Base-by-base conservation (phyloP, 805 yeast genomes). In the Candida ficus region DNA sequence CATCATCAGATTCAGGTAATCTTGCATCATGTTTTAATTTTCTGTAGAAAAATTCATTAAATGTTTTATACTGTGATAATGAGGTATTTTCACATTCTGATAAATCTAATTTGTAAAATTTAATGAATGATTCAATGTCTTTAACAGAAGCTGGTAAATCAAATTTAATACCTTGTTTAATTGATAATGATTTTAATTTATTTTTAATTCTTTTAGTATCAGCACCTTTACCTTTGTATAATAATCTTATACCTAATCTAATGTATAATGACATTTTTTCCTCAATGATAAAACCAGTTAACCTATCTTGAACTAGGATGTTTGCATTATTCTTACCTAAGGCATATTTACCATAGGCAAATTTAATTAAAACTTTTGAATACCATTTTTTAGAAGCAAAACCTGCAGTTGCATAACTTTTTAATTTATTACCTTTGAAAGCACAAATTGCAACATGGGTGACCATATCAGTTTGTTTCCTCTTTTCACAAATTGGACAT, bases 231-330 rank as follows among this genome's bases (percentile, higher is more conserved):
- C 95, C 91, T 52, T 81, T 78, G 61, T 91, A 91, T 3, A 91
- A 65, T 33, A 91, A 62, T 33, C 96, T 62, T 39, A 91, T 91
- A 0, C 98, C 99, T 28, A 93, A 57, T 36, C 96, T 70, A 10
- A 93, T 93, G 53, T 86, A 86, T 2, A 85, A 77, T 43, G 90
- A 81, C 85, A 93, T 91, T 53, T 88, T 88, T 54, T 91, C 99
- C 58, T 91, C 98, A 55, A 84, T 62, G n/a, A 91, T 78, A 34
- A 86, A 73, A 0, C 99, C 99, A 0, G 96, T 82, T 14, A 74
- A 68, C 45, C 99, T 70, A 58, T 93, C 97, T 60, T 93, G 98
- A 3, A 91, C 97, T 37, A 93, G 67, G 23, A 93, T 91, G 56
- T 91, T 91, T 9, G 97, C 99, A 35, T 95, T 88, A 56, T 91